Conservation (phyloP, 805 yeast species). For the Yarrowia sp. region DNA sequence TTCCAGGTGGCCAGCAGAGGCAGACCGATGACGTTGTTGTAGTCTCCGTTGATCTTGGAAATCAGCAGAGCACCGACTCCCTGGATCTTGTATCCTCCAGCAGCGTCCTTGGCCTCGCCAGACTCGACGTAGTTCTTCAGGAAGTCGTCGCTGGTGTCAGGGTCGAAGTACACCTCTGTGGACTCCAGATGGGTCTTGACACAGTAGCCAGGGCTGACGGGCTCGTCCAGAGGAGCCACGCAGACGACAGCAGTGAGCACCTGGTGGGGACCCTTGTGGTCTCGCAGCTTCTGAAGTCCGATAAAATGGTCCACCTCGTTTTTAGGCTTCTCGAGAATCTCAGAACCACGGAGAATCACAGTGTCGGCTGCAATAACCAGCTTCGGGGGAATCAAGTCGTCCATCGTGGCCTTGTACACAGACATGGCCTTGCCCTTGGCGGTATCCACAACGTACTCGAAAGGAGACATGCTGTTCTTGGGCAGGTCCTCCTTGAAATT, state of each 20-base stretch:
- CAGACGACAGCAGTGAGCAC: conserved; percentile 58
- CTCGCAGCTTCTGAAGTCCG: conserved; percentile 50
- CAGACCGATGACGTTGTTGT: conserved; percentile 80
- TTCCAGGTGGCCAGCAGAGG: conserved; percentile 62
- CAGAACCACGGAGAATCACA: conserved; percentile 55
- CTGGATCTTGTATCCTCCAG: conserved; percentile 92
- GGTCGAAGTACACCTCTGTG: conserved; percentile 43
- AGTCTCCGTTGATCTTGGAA: conserved; percentile 69
- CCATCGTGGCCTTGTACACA: conserved; percentile 50
- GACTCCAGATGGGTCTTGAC: conserved; percentile 44
- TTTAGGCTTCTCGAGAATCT: conserved; percentile 80
- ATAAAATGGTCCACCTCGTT: conserved; percentile 48
- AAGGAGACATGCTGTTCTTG: conserved; percentile 50
- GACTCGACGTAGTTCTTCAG: conserved; percentile 60
- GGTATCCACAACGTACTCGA: conserved; percentile 68
- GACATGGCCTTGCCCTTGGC: conserved; percentile 64
- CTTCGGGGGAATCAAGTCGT: conserved; percentile 38
- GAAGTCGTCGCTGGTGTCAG: conserved; percentile 51
- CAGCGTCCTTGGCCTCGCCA: conserved; percentile 76
- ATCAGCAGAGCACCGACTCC: conserved; percentile 67
- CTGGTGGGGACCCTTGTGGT: conserved; percentile 45
- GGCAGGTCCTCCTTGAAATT: conserved; percentile 73
- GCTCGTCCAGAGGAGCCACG: conserved; percentile 44
- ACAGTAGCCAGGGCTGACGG: conserved; percentile 45
- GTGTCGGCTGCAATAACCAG: conserved; percentile 72